Evolutionary conservation across 805 yeast genomes (phyloP), one percentile per base, ranked within the genome.

Genomic region (Yamadazyma sp.): DNA sequence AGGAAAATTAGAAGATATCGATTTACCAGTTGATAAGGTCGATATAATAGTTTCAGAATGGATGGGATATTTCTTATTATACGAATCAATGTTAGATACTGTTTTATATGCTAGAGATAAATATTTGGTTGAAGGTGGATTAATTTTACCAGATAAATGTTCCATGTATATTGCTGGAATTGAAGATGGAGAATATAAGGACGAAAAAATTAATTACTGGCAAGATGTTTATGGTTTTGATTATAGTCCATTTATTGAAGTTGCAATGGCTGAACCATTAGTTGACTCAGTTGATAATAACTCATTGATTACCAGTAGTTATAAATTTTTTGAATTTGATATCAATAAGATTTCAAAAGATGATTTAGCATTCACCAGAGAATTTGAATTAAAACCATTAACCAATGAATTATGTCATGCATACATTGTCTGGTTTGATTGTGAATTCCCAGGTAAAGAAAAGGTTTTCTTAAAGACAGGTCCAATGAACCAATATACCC

Each of bases 21-120:
- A 61, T 28, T 69, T 93, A 49, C 98, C 98, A 25, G 89, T 74
- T 47, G 79, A 80, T 37, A 70, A 84, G 56, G 99, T 93, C 36
- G 99, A 93, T 58, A 91, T 93, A 50, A 93, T 93, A 48, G 81
- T 93, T 42, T 81, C 93, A 45, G 99, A 93, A 63, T 93, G 99
- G 99, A 93, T 93, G 99, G 99, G 99, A 12, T 93, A 93, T 62
- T 93, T 93, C 55, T 64, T 94, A 49, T 72, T 94, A 38, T 93
- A 91, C 58, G 99, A 93, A 72, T 86, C 96, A 42, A 93, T 93
- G 99, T 75, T 93, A 59, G 98, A 93, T 62, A 87, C 98, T 18
- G 98, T 93, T 18, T 69, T 93, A 48, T 78, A 77, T 49, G 99
- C 99, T 23, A 78, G 99, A 65, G 99, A 93, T 65, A 79, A 75